Conservation (phyloP, 2,329 filamentous ascomycete species). For the Paecilomyces fulvus region DNA sequence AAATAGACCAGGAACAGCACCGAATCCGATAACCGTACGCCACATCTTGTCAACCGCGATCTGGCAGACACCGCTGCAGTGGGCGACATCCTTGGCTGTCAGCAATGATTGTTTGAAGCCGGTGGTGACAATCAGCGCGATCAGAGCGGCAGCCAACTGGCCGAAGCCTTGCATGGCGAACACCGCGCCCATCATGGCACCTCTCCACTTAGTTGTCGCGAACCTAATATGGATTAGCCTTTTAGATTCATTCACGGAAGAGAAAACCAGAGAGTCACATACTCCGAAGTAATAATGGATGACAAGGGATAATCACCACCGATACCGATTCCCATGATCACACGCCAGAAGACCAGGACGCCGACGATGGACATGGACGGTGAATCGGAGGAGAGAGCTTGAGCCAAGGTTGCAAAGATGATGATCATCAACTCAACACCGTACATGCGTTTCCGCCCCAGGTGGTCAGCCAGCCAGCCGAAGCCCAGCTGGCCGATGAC, state of each 20-base stretch:
- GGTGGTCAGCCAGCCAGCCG: slow-evolving; percentile 66
- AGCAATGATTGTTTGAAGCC: slow-evolving; percentile 60
- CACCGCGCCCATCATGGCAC: slow-evolving; percentile 78
- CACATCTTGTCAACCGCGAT: slow-evolving; percentile 80
- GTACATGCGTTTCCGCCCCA: slow-evolving; percentile 79
- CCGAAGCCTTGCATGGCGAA: slow-evolving; percentile 85
- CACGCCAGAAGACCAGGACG: slow-evolving; percentile 67
- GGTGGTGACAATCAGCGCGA: slow-evolving; percentile 65
- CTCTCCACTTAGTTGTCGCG: slow-evolving; percentile 75
- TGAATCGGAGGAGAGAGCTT: slow-evolving; percentile 58
- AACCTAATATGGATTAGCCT: slow-evolving; percentile 42
- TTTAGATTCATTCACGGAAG: not conserved
- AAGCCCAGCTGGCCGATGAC: slow-evolving; percentile 77
- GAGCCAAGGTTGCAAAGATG: slow-evolving; percentile 68
- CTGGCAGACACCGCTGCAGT: slow-evolving; percentile 57
- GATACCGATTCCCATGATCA: slow-evolving; percentile 70
- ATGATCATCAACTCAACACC: slow-evolving; percentile 73
- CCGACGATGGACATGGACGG: slow-evolving; percentile 50
- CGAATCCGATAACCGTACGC: slow-evolving; percentile 72
- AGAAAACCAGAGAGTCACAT: slow-evolving; percentile 13
- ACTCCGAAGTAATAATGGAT: slow-evolving; percentile 75
- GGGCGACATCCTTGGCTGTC: slow-evolving; percentile 41
- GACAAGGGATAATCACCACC: slow-evolving; percentile 78
- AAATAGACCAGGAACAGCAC: slow-evolving; percentile 69
- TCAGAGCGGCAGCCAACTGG: slow-evolving; percentile 65